These are phyloP conservation scores for Digitaria exilis DNA, from an alignment of 202 grass and related monocot genomes.

Conservation along the genomic window DNA sequence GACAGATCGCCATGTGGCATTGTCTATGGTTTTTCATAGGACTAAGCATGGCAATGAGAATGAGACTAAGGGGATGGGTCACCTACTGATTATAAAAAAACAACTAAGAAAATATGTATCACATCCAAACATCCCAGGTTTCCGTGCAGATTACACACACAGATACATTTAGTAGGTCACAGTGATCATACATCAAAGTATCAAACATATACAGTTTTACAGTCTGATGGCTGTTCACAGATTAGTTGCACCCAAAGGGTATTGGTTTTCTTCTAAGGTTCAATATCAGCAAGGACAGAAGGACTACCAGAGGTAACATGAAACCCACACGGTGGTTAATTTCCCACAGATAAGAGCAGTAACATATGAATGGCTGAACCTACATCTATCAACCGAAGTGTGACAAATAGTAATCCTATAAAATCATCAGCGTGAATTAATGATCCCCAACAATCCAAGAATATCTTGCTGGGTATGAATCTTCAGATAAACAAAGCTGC, in stretches of 20 bases:
- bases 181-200: not conserved
- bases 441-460: not conserved
- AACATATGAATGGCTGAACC: not conserved
- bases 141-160: too few relatives aligned
- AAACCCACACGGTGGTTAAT: not conserved
- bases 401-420: conserved; percentile 5
- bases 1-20: not conserved
- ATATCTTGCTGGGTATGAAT: conserved; percentile 6
- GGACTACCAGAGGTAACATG: not conserved
- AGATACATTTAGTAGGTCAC: not conserved
- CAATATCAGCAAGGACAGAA: conserved; percentile 9
- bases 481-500: conserved; percentile 17
- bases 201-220: not conserved
- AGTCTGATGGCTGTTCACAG: not conserved
- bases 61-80: too few relatives aligned
- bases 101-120: too few relatives aligned
- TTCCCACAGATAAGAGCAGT: conserved; percentile 7
- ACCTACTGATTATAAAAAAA: too few relatives aligned
- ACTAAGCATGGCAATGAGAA: not conserved
- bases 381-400: not conserved
- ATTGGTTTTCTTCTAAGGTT: not conserved
- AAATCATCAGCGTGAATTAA: not conserved
- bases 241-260: not conserved
- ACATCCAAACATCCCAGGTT: too few relatives aligned
- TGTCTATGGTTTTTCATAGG: conserved; percentile 1